phyloP scores from a whole-genome alignment of 2,329 filamentous ascomycete genomes.

The Rachicladosporium sp. region DNA sequence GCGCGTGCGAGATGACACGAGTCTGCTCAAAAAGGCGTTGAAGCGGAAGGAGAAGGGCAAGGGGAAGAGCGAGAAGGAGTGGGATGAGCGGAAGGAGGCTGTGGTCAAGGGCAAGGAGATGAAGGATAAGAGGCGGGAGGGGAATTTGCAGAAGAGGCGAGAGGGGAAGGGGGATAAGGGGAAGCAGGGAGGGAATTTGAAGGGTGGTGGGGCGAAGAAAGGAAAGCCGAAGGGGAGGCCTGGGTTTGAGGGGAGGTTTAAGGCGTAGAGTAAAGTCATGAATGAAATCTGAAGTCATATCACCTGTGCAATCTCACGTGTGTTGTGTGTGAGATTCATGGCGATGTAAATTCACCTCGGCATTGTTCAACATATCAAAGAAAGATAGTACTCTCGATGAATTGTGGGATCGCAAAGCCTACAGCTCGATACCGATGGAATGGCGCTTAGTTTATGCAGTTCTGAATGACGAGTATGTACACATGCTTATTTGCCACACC shows the following conservation, averaged over 20 bases:
- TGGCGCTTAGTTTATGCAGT: too few species aligned
- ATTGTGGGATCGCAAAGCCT: too few species aligned
- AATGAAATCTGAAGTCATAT: too few species aligned
- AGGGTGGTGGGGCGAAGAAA: constrained; percentile 41
- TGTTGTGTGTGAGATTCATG: too few species aligned
- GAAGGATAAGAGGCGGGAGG: constrained; percentile 38
- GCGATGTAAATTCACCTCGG: too few species aligned
- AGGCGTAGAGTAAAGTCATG: constrained; percentile 21
- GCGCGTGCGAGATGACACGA: constrained; percentile 75
- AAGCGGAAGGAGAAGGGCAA: constrained; percentile 86
- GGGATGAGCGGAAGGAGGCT: constrained; percentile 39
- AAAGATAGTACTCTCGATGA: too few species aligned
- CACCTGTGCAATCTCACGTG: too few species aligned
- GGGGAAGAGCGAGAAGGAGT: constrained; percentile 84
- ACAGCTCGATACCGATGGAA: too few species aligned
- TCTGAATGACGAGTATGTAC: too few species aligned
- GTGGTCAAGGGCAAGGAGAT: constrained; percentile 36
- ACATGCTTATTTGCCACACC: too few species aligned
- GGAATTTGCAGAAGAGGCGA: constrained; percentile 55
- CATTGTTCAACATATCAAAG: too few species aligned
- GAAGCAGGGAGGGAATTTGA: constrained; percentile 58
- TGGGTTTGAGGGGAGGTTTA: constrained; percentile 56
- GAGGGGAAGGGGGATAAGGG: constrained; percentile 62
- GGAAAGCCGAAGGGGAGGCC: constrained; percentile 54
- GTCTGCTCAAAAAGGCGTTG: constrained; percentile 80